These are phyloP conservation scores for Henckelia pumila DNA, from an alignment of 257 asterid species.

Conservation along the genomic window DNA sequence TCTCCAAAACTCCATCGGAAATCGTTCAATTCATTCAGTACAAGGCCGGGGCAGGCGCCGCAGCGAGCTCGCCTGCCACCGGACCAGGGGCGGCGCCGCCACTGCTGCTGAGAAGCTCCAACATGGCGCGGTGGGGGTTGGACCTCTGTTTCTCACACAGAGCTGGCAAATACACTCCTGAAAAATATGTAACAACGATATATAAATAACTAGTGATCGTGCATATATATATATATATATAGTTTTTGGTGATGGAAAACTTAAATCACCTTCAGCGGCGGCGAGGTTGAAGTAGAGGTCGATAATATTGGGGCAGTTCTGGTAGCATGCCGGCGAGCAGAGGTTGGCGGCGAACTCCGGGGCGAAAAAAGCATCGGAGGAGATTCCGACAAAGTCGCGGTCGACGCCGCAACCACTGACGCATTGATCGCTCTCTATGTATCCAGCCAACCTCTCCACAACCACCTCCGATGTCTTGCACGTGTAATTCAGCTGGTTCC, in stretches of 20 bases:
- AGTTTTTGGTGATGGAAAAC: not conserved
- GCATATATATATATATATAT: too few relatives aligned
- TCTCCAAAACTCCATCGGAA: conserved; percentile 1
- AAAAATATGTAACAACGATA: not conserved
- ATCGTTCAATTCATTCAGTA: not conserved
- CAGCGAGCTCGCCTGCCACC: conserved; percentile 14
- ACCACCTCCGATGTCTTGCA: conserved; percentile 68
- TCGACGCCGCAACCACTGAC: conserved; percentile 63
- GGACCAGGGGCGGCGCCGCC: conserved; percentile 30
- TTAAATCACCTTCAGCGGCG: conserved; percentile 63
- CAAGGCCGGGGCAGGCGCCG: conserved; percentile 29
- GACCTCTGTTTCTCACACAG: conserved; percentile 47
- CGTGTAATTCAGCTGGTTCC: conserved; percentile 33
- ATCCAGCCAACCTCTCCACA: conserved; percentile 45
- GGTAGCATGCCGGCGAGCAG: conserved; percentile 64
- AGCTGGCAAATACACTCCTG: conserved; percentile 61
- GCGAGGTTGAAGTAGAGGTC: conserved; percentile 75
- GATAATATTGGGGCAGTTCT: conserved; percentile 63
- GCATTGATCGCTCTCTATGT: conserved; percentile 62
- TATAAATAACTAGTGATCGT: too few relatives aligned
- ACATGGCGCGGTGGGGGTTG: conserved; percentile 56
- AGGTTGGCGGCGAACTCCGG: conserved; percentile 51
- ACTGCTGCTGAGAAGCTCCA: conserved; percentile 52
- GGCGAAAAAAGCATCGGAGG: conserved; percentile 65
- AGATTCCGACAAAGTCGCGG: conserved; percentile 60